Percentiles rank a stretch among this genome's conserved stretches.
Conservation (phyloP, 441 rosid species). For the Adansonia rubrostipa region DNA sequence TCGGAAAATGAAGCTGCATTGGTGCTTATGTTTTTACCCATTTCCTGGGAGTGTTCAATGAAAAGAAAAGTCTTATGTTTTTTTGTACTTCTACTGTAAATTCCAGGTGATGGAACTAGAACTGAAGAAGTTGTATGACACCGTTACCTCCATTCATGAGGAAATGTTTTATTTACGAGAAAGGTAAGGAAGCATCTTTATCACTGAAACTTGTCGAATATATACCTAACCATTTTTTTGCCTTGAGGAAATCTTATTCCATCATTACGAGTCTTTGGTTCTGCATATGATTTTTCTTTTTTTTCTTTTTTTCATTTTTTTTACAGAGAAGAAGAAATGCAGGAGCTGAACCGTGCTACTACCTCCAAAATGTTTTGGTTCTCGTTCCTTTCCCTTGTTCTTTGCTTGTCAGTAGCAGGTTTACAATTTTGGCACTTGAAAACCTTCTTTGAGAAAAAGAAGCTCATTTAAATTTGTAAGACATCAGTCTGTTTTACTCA, state of each 20-base stretch:
- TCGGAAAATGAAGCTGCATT: background rate
- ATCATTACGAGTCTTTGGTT: background rate
- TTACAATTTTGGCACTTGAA: constrained; percentile 76
- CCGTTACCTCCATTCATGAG: constrained; percentile 55
- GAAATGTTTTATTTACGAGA: constrained; percentile 73
- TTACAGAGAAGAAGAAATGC: constrained; percentile 75
- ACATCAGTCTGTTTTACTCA: background rate
- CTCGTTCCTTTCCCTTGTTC: constrained; percentile 54
- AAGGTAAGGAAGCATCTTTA: constrained; percentile 45
- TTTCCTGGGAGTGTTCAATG: background rate
- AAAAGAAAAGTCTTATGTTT: background rate
- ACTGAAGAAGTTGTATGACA: constrained; percentile 58
- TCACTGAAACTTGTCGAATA: background rate
- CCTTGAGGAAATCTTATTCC: background rate
- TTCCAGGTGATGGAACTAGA: constrained; percentile 65
- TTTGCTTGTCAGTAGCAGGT: constrained; percentile 66
- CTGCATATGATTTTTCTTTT: background rate
- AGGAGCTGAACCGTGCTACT: constrained; percentile 55
- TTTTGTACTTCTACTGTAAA: constrained; percentile 27
- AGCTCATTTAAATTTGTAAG: constrained; percentile 47
- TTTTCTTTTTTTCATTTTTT: background rate
- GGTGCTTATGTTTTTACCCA: background rate
- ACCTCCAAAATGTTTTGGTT: constrained; percentile 68
- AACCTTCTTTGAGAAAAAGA: constrained; percentile 75
- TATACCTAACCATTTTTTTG: background rate